Conservation (phyloP, 2,329 filamentous ascomycete species). For the Paramyrothecium roridum region DNA sequence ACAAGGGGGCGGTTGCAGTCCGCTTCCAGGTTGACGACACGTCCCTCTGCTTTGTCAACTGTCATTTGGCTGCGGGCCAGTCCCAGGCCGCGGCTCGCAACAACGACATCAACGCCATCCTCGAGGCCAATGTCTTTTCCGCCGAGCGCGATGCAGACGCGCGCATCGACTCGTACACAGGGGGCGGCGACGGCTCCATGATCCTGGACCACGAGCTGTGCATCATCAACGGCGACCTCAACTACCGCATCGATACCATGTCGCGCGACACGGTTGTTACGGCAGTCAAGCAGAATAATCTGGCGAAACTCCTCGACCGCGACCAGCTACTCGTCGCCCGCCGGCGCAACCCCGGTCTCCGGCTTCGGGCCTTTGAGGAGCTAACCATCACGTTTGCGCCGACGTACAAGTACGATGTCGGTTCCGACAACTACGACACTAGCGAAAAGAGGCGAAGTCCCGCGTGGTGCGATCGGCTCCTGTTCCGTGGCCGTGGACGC, state of each 20-base stretch:
- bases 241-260: slow-evolving; percentile 98
- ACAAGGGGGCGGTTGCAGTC: slow-evolving; percentile 90
- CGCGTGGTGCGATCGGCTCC: slow-evolving; percentile 91
- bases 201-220: slow-evolving; percentile 98
- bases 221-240: slow-evolving; percentile 91
- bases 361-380: slow-evolving; percentile 86
- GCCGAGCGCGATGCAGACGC: slow-evolving; percentile 63
- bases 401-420: slow-evolving; percentile 98
- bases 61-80: slow-evolving; percentile 92
- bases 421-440: slow-evolving; percentile 88
- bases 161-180: slow-evolving; percentile 76
- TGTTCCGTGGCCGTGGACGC: slow-evolving; percentile 79
- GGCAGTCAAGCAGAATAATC: slow-evolving; percentile 76
- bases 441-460: slow-evolving; percentile 93
- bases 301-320: slow-evolving; percentile 82
- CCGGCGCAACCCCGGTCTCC: slow-evolving; percentile 85
- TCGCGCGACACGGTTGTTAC: slow-evolving; percentile 88
- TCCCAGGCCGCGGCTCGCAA: slow-evolving; percentile 87
- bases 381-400: slow-evolving; percentile 87
- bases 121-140: slow-evolving; percentile 76
- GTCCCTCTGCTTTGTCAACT: slow-evolving; percentile 94
- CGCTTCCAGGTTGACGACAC: slow-evolving; percentile 94
- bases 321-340: slow-evolving; percentile 89
- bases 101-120: slow-evolving; percentile 85
- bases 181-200: slow-evolving; percentile 93